These are phyloP conservation scores for Pythium grandisporangium DNA, from an alignment of 352 stramenopile genomes.

Conservation along the genomic window DNA sequence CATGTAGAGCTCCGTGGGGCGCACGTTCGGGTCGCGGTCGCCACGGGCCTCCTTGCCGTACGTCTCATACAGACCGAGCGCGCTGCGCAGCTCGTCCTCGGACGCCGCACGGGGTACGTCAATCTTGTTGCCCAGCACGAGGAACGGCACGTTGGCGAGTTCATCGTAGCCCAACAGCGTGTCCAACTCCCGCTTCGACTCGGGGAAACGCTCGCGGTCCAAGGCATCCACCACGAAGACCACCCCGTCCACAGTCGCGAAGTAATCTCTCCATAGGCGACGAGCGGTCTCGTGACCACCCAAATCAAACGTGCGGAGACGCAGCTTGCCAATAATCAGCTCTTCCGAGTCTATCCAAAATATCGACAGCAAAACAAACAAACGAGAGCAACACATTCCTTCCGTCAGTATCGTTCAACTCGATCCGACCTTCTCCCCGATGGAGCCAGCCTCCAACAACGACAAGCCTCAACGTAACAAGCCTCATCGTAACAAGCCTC, in stretches of 20 bases:
- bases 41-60: constrained; percentile 96
- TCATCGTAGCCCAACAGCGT: constrained; percentile 96
- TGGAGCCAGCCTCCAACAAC: no score
- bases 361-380: no score
- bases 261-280: constrained; percentile 99
- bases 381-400: no score
- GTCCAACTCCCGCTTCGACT: constrained; percentile 99
- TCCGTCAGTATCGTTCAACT: no score
- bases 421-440: no score
- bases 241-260: constrained; percentile 98
- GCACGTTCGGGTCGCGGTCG: constrained; percentile 85
- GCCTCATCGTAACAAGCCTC: background rate
- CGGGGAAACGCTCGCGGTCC: constrained; percentile 97
- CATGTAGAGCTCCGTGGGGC: constrained; percentile 99
- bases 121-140: constrained; percentile 99
- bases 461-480: no score
- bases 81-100: constrained; percentile 97
- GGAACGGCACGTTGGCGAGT: constrained; percentile 97
- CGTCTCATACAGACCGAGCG: constrained; percentile 96
- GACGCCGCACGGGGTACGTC: constrained; percentile 95
- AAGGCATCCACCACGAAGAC: constrained; percentile 99
- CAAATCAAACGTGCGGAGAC: constrained; percentile 99
- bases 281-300: constrained; percentile 97
- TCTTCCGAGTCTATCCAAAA: constrained; percentile 84
- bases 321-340: constrained; percentile 94